Evolutionary conservation across 306 rosid genomes (phyloP), one percentile per base, ranked within the genome.

Genomic region (Casuarina cunninghamiana): DNA sequence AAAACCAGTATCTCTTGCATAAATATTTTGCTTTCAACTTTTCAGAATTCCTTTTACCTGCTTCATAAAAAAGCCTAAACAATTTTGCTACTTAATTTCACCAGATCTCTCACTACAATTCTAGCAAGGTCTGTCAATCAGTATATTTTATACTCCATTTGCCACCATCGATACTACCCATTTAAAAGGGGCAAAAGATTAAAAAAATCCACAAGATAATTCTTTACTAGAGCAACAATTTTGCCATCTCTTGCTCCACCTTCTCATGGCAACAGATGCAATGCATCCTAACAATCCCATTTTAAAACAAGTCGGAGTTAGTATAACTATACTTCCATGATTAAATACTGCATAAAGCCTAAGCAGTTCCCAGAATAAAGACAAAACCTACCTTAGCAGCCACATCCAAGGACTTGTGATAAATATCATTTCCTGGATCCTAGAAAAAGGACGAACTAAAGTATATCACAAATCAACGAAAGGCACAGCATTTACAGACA

Each of bases 381-480:
- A 78, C 11, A 75, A 57, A 49, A 21, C 73, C 44, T 86, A 94
- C 97, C 98, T 94, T 90, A 39, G 88, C 83, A 79, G 96, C 71
- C n/a, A 94, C 92, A 81, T 94, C 97, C 81, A 90, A 81, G 16
- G 97, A 92, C 83, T 94, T 90, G 43, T 9, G 82, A 84, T 94
- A 94, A 9, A 81, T 76, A 2, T 87, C 96, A 82, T 90, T 94
- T 3, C 78, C 77, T 17, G 98, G 98, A 6, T 92, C 95, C 98
- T 94, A 76, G 61, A 68, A 41, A 67, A 44, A 75, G 76, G 8
- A 17, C 53, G 63, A 63, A 62, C 12, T 38, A 46, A 53, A 69
- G 48, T 46, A 19, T 6, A 54, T 77, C 48, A 78, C 13, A 37
- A 75, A 46, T 15, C 38, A 26, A 71, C 32, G 1, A 17, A 66